These are phyloP conservation scores for Ophiostoma sp. DNA, from an alignment of 2,329 filamentous ascomycete genomes.

Conservation along the genomic window DNA sequence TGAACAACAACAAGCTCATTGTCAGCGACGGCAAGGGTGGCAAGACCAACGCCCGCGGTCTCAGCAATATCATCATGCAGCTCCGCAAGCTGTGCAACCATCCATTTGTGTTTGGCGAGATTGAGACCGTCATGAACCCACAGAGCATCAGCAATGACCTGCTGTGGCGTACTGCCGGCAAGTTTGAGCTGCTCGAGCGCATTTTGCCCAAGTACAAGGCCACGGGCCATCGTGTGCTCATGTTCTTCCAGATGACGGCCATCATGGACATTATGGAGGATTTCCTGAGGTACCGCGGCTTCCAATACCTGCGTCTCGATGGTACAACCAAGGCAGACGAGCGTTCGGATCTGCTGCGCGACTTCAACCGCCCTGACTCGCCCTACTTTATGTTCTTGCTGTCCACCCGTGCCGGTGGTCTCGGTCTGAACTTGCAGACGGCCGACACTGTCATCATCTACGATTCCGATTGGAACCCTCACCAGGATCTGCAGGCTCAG, in stretches of 20 bases:
- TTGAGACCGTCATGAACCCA: constrained; percentile 98
- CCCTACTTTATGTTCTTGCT: constrained; percentile 97
- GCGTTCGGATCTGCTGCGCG: constrained; percentile 81
- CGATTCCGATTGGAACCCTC: constrained; percentile 99
- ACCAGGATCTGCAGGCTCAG: constrained; percentile 97
- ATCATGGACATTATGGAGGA: constrained; percentile 99
- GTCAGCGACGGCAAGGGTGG: constrained; percentile 95
- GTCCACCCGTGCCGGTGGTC: constrained; percentile 97
- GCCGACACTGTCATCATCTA: constrained; percentile 99
- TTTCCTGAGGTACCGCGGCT: constrained; percentile 79
- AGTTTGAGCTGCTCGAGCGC: constrained; percentile 93
- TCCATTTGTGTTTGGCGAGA: constrained; percentile 96
- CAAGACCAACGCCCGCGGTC: constrained; percentile 87
- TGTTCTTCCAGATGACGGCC: constrained; percentile 99
- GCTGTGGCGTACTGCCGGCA: constrained; percentile 92
- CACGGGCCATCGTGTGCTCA: constrained; percentile 90
- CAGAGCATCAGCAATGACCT: constrained; percentile 84
- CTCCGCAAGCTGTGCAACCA: constrained; percentile 98
- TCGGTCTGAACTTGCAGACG: constrained; percentile 94
- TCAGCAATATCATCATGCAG: constrained; percentile 99
- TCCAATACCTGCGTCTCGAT: constrained; percentile 88
- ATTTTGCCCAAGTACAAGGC: constrained; percentile 90
- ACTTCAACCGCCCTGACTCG: constrained; percentile 87
- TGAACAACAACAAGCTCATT: constrained; percentile 90
- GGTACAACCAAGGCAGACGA: constrained; percentile 98